Evolutionary conservation across 805 yeast species (phyloP), one percentile per base, ranked within the genome.

Genomic region (Lipomyces japonicus): DNA sequence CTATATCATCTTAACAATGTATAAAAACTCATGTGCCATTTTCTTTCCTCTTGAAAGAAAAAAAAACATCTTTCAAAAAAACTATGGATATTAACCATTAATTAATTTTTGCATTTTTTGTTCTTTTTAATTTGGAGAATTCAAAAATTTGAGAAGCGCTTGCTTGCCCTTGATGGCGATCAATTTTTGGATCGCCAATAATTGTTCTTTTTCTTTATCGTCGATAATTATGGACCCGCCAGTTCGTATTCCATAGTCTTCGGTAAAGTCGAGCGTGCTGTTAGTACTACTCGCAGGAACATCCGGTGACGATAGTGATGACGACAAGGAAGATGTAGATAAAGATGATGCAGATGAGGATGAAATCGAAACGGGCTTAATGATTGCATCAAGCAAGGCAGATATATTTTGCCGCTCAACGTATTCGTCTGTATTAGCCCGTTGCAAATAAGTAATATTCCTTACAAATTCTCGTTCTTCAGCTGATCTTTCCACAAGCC

Each of bases 111-210:
- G 37, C n/a, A n/a, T n/a, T n/a, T n/a, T n/a, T n/a, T n/a, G n/a
- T n/a, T n/a, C n/a, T n/a, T n/a, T n/a, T n/a, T n/a, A n/a, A n/a
- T n/a, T n/a, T n/a, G n/a, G n/a, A n/a, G n/a, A n/a, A n/a, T n/a
- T n/a, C 49, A 88, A 71, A 63, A 87, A 84, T 39, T 76, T 66
- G 56, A 86, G 44, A 39, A 89, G 65, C 42, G 77, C 75, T 3
- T 80, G 86, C 58, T 77, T 76, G 1, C 95, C 95, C 65, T 85
- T 89, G 37, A 77, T 53, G 55, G 78, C 75, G 65, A 90, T 75
- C 44, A 90, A 68, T 59, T 72, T 70, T 61, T 79, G 82, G 39
- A 89, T 76, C 22, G 78, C 70, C 32, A 71, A 53, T 24, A 86
- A 70, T 19, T 16, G 37, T 9, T 44, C 42, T 5, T 30, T 23